Base-by-base conservation (phyloP, 164 flowering plant species). In the Kingdonia uniflora region DNA sequence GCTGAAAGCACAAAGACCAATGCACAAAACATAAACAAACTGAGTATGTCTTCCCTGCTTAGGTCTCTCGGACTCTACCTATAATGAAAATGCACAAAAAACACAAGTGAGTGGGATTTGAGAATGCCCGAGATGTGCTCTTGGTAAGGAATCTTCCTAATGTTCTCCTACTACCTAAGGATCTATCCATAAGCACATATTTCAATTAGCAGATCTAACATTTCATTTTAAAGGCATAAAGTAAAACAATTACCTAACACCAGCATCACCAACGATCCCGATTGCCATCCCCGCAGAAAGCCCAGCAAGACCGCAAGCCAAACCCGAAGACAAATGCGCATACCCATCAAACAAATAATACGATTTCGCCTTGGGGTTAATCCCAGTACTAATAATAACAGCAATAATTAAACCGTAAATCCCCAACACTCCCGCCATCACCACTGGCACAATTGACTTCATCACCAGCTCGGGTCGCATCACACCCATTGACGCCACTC, bases 231-330 rank as follows among this genome's bases (percentile, higher is more conserved):
- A 29, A n/a, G n/a, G n/a, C n/a, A 29, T 29, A 29, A 29, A 29
- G 44, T 16, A 41, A 41, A 41, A 41, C 44, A 14, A 41, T 14
- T 16, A 45, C 49, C 51, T 48, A 14, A 48, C 29, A 48, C 33
- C 51, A 23, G 51, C 51, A 48, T 48, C 51, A 48, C 51, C 51
- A 48, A 48, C 51, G 29, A 48, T 48, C 2, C 51, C 51, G 12
- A 48, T 48, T 2, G 56, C 56, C 56, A 52, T 52, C 8, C 56
- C 56, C 39, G 56, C 56, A 38, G 56, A 52, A 20, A 52, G 45
- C 19, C 56, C 56, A 19, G 56, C 56, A 21, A 52, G 56, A 40
- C 56, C 56, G 19, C 56, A 38, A 38, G 56, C 29, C 14, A 52
- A 43, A 52, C 56, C 56, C 35, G 29, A 38, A 0, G 56, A 52